Evolutionary conservation across 345 rosid genomes (phyloP), one percentile per base, ranked within the genome.

Genomic region (Salix suchowensis): DNA sequence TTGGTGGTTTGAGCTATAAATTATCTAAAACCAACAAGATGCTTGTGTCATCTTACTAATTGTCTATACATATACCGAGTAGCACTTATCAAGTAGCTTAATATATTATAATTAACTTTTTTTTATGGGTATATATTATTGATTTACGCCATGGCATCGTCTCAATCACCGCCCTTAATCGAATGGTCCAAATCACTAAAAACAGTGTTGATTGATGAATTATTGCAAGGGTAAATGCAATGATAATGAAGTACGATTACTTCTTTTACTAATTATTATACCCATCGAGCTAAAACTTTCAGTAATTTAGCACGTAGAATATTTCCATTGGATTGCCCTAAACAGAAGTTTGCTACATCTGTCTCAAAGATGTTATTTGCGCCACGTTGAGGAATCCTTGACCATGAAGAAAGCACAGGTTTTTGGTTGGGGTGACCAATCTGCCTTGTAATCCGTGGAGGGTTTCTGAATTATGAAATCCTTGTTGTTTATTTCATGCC

Each of bases 361-460:
- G 24, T 21, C 61, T 54, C 61, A 21, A 21, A 54, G 15, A 23
- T 36, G 23, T 7, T 7, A 44, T 12, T 18, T 34, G 37, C 65
- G 48, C 65, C 67, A 67, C 36, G 37, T 16, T 13, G 74, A 70
- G 79, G 82, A 79, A 80, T 80, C 76, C 42, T 64, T 75, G 82
- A 70, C 79, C 71, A 48, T 4, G 39, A 16, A n/a, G 37, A 18
- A 69, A 74, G 7, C 37, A 28, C 23, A 14, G 8, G 16, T 7
- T 40, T 10, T 4, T 0, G 52, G 58, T 34, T 14, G 16, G 52
- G 61, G 2, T 50, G 70, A 52, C 24, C 58, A 65, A 70, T 70
- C 73, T 75, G 72, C 72, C 71, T 26, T 70, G 73, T 55, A 32
- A 71, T 80, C 40, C 6, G 73, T 58, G 73, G 79, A 76, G 79